These are phyloP conservation scores for Ballota nigra DNA, from an alignment of 257 asterid species.

Conservation along the genomic window DNA sequence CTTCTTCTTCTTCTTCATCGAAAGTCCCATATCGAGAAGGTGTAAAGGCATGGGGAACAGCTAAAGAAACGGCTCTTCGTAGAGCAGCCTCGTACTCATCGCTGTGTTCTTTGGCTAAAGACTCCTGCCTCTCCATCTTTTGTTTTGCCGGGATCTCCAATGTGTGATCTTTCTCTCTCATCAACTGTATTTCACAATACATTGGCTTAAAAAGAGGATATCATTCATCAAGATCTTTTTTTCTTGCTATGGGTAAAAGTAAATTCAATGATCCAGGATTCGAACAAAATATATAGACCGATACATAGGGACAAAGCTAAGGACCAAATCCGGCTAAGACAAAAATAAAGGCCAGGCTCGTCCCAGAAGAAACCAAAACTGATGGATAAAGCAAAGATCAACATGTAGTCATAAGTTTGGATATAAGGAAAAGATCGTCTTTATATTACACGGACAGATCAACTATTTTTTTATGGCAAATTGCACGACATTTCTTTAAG, in stretches of 20 bases:
- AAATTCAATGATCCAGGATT: not conserved
- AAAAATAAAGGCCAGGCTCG: not conserved
- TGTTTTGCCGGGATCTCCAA: slow-evolving; percentile 62
- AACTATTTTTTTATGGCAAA: not conserved
- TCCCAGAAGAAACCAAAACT: not conserved
- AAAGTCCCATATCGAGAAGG: slow-evolving; percentile 79
- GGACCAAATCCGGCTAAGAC: not conserved
- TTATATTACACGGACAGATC: not conserved
- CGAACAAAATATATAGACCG: not conserved
- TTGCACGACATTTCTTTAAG: not conserved
- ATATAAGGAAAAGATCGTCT: not conserved
- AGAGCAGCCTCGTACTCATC: slow-evolving; percentile 71
- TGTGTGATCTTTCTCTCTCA: slow-evolving; percentile 53
- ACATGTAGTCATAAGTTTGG: not conserved
- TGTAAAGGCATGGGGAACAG: slow-evolving; percentile 69
- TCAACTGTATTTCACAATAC: slow-evolving; percentile 36
- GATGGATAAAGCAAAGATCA: not conserved
- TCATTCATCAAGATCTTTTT: not conserved
- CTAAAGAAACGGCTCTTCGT: slow-evolving; percentile 64
- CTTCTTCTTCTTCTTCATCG: slow-evolving; percentile 33
- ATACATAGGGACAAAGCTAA: not conserved
- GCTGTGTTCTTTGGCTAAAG: slow-evolving; percentile 59
- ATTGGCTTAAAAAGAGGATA: not conserved
- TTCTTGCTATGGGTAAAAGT: not conserved
- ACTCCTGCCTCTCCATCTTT: slow-evolving; percentile 73